Percentiles rank a stretch among this genome's conserved stretches.
phyloP scores from a whole-genome alignment of 768 basidiomycete species.

The Asterophora parasitica region DNA sequence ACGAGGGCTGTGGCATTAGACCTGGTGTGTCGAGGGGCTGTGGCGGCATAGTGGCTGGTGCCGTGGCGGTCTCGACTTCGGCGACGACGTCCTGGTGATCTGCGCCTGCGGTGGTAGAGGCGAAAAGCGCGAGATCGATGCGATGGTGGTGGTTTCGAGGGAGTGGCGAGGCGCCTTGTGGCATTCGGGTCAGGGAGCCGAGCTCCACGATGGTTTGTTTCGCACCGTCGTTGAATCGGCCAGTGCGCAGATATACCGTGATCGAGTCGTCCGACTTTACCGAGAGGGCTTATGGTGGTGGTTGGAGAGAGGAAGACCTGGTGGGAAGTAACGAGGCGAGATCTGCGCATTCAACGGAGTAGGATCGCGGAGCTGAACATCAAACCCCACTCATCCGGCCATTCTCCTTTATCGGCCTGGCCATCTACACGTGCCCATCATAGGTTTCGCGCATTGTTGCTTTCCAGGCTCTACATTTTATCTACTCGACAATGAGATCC shows the following conservation, averaged over 20 bases:
- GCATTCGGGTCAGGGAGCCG: not conserved
- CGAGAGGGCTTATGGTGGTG: not conserved
- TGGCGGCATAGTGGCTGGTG: too few relatives aligned
- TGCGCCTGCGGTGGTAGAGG: too few relatives aligned
- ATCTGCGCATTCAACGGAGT: conserved; percentile 6
- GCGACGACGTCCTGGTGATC: not conserved
- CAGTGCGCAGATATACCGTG: not conserved
- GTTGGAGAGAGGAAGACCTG: not conserved
- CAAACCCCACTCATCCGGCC: not conserved
- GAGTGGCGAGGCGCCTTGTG: not conserved
- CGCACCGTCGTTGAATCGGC: too few relatives aligned
- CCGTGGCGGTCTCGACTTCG: not conserved
- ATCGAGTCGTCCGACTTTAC: not conserved
- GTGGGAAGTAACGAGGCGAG: not conserved
- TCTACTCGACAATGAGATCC: too few relatives aligned
- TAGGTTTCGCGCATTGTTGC: not conserved
- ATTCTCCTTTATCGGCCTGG: not conserved
- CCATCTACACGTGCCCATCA: conserved; percentile 8
- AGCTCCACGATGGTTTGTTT: not conserved
- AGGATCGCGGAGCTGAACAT: conserved; percentile 7
- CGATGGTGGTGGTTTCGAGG: not conserved
- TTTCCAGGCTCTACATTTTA: not conserved
- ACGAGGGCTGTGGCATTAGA: too few relatives aligned
- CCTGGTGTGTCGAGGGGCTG: too few relatives aligned
- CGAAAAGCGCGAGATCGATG: not conserved